Conservation (phyloP, 2,329 filamentous ascomycete species). For the Calycina herbarum region DNA sequence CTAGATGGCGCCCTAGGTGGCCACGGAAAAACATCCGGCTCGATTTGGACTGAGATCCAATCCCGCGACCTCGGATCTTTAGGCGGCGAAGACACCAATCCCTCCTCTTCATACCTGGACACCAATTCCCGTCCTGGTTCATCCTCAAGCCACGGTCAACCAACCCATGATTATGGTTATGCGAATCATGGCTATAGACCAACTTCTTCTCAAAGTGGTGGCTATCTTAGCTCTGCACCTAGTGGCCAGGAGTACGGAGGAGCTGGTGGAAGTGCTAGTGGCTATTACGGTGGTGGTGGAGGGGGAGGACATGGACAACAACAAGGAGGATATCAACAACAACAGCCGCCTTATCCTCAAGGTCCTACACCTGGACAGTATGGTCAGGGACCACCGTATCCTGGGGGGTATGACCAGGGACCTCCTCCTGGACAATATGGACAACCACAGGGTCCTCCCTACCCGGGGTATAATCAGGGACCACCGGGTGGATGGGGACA, state of each 20-base stretch:
- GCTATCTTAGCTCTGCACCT: constrained; percentile 28
- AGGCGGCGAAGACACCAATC: constrained; percentile 49
- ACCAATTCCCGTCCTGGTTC: constrained; percentile 24
- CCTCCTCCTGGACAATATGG: neutral
- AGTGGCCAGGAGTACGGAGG: constrained; percentile 15
- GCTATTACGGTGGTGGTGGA: constrained; percentile 17
- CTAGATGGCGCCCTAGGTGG: constrained; percentile 38
- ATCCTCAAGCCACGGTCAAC: constrained; percentile 28
- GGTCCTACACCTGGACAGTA: constrained; percentile 15
- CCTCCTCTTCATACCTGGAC: constrained; percentile 23
- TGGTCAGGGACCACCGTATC: constrained; percentile 5
- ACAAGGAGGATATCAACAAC: constrained; percentile 3
- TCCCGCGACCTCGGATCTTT: constrained; percentile 58
- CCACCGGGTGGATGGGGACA: constrained; percentile 15
- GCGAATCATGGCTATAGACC: constrained; percentile 26
- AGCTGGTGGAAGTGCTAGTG: neutral
- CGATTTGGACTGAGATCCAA: constrained; percentile 62
- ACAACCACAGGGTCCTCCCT: constrained; percentile 3
- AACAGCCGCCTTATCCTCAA: constrained; percentile 17
- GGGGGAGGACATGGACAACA: constrained; percentile 12
- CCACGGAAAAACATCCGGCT: constrained; percentile 58
- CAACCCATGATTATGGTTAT: constrained; percentile 33
- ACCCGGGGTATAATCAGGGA: constrained; percentile 9
- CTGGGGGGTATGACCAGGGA: neutral
- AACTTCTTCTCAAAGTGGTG: constrained; percentile 24